Evolutionary conservation across 768 basidiomycete genomes (phyloP), one percentile per base, ranked within the genome.

Genomic region (Rubroboletus pulcherrimus): DNA sequence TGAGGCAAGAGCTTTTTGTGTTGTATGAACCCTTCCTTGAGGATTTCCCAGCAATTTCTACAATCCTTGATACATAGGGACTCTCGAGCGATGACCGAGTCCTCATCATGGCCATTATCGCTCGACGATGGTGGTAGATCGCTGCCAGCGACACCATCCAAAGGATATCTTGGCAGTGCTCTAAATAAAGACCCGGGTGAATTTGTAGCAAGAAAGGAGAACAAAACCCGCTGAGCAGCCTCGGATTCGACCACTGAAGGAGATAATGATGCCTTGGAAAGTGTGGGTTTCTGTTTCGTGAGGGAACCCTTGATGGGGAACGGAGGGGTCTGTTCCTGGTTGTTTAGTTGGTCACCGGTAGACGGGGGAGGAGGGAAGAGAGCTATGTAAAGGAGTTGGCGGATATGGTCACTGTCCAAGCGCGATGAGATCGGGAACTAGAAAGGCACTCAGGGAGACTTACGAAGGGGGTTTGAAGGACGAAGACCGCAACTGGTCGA

Each of bases 321-420:
- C 0, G 57, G 66, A 12, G 66, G 67, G 15, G 56, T 34, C 14
- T 64, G 68, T 24, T 66, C 66, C 15, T 63, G 59, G 12, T 66
- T 60, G 40, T 50, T 54, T 10, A 46, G 53, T 31, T 57, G 50
- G 47, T 67, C 64, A 0, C 34, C 41, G n/a, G 61, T 19, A 31
- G 54, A n/a, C 4, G 61, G 54, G 0, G 67, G 67, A 7, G 79
- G 74, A 7, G 85, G 79, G 59, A 85, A 86, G 21, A 91, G 76
- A n/a, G 85, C 77, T 35, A 90, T 82, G 66, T 83, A 91, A 26
- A 89, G 70, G 14, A 89, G 73, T 51, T 88, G 86, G 37, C 85
- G 78, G 45, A 91, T 69, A 61, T 87, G 87, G 29, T 80, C 73
- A 21, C 86, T 88, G 53, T 59, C 17, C 15, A 33, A 34, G 49